Base-by-base conservation (phyloP, 208 protist species). In the Tritrichomonas musculus region DNA sequence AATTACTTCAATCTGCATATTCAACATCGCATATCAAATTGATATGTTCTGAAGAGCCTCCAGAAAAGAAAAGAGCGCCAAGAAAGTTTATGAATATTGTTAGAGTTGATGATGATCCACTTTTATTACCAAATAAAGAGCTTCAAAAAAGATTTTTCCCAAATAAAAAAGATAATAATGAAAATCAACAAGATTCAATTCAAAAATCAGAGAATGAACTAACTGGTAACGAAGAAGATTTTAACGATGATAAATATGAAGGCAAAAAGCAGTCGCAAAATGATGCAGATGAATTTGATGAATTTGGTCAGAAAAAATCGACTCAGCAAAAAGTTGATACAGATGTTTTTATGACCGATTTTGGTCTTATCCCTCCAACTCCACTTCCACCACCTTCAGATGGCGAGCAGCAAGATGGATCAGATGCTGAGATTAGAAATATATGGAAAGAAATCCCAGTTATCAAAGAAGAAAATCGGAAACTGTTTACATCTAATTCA, bases 401-500 rank as follows among this genome's bases (percentile, higher is more conserved):
- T 33, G 0, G 11, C 20, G 47, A 5, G 39, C 14, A 88, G 8
- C 4, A 53, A 2, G 47, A 53, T 9, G 41, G 41, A 50, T 3
- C 13, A 57, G 22, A 5, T 33, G 0, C 20, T 39, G 47, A 5
- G 39, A 14, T 57, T 5, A 14, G 33, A 2, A n/a, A 53, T 9
- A 88, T 88, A 39, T 88, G 77, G 77, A 88, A 88, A 11, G 77
- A 88, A 39, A n/a, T 88, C 17, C 77, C 77, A 27, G 77, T 88
- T 39, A 36, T 88, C 39, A 57, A 53, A 39, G 41, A 44, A 36
- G 77, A 88, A n/a, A 44, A 20, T 14, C 41, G 77, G 14, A 88
- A 88, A 36, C 33, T 33, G 30, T 27, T 88, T n/a, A 39, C 14
- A 20, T 22, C 5, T 5, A 25, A 49, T 39, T 33, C 13, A 57